phyloP scores from a whole-genome alignment of 352 stramenopile species.

The Stramenopiles sp. region DNA sequence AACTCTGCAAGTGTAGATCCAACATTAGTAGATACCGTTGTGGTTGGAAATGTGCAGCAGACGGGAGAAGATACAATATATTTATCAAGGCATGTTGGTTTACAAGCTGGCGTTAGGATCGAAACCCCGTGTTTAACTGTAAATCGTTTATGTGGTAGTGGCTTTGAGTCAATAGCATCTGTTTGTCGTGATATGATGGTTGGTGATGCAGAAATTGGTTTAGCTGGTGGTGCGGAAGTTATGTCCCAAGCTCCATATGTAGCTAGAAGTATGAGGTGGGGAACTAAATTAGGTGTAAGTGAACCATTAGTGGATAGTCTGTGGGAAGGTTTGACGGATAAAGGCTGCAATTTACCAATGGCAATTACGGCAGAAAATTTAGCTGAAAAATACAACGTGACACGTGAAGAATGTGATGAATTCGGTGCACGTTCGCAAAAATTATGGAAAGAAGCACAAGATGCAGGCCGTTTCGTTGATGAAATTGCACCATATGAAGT shows the following conservation, averaged over 20 bases:
- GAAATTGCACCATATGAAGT: constrained; percentile 77
- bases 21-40: constrained; percentile 59
- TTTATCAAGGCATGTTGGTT: constrained; percentile 74
- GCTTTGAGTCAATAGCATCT: constrained; percentile 73
- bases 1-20: constrained; percentile 54
- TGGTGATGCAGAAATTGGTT: constrained; percentile 17
- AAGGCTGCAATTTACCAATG: constrained; percentile 80
- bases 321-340: constrained; percentile 88
- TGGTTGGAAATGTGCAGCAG: constrained; percentile 88
- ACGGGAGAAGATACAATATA: constrained; percentile 76
- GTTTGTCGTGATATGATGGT: constrained; percentile 25
- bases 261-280: constrained; percentile 64
- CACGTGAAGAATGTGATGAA: constrained; percentile 75
- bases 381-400: constrained; percentile 77
- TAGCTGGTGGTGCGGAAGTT: constrained; percentile 48
- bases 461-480: constrained; percentile 67
- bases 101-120: constrained; percentile 64
- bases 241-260: constrained; percentile 83
- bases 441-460: constrained; percentile 65
- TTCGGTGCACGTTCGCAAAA: constrained; percentile 78
- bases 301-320: constrained; percentile 80
- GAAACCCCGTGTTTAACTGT: constrained; percentile 78
- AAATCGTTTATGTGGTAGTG: constrained; percentile 87
- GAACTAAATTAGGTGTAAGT: constrained; percentile 65
- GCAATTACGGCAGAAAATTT: constrained; percentile 94